Conservation (phyloP, 108 stramenopile species). For the Parietichytrium sp. region DNA sequence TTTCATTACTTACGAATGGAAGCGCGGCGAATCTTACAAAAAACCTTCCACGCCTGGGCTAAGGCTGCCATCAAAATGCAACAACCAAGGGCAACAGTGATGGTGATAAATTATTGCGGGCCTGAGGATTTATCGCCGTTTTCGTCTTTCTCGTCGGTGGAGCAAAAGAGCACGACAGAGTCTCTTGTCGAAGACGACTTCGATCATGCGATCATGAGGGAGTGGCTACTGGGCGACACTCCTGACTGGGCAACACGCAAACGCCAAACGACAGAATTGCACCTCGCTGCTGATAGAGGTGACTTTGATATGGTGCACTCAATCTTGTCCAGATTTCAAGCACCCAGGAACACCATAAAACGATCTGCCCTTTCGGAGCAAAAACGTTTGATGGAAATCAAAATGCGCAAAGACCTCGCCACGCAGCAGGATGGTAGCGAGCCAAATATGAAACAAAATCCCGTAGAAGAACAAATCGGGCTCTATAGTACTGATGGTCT, state of each 20-base stretch:
- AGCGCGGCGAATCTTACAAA: background rate
- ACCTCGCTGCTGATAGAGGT: no score
- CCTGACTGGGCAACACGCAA: background rate
- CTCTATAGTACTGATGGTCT: background rate
- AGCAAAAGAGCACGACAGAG: background rate
- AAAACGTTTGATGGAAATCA: no score
- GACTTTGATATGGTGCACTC: no score
- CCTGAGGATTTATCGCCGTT: background rate
- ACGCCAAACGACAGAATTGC: no score
- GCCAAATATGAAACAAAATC: background rate
- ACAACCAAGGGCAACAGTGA: background rate
- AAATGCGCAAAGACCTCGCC: no score
- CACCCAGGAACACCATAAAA: background rate
- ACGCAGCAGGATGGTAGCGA: background rate
- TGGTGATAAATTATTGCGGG: background rate
- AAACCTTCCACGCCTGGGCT: background rate
- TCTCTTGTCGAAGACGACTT: background rate
- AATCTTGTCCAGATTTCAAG: background rate
- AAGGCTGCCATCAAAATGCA: background rate
- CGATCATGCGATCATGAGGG: background rate
- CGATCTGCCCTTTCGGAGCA: no score
- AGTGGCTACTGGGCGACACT: background rate
- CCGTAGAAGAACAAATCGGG: background rate
- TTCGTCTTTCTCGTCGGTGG: background rate
- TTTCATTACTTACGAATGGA: constrained; percentile 5